phyloP scores from a whole-genome alignment of 164 flowering plant genomes.

The Buxus sempervirens region DNA sequence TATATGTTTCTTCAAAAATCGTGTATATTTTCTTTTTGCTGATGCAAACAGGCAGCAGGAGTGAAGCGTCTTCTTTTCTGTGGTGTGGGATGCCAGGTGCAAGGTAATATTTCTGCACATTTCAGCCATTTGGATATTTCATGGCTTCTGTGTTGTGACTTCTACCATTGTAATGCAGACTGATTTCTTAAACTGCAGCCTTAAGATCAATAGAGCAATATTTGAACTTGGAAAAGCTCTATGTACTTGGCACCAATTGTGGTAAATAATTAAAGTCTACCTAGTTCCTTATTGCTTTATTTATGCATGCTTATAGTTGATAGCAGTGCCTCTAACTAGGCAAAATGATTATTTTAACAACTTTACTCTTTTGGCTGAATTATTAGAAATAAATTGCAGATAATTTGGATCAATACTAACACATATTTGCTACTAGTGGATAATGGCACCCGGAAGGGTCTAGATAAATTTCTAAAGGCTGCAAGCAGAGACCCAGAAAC shows the following conservation, averaged over 20 bases:
- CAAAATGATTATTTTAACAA: too few relatives aligned
- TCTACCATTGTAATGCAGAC: slow-evolving; percentile 68
- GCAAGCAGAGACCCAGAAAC: slow-evolving; percentile 96
- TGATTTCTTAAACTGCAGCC: slow-evolving; percentile 91
- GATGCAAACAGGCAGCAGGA: slow-evolving; percentile 75
- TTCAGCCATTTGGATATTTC: slow-evolving; percentile 6
- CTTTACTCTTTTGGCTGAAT: not conserved
- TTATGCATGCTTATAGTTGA: not conserved
- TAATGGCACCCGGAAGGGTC: slow-evolving; percentile 92
- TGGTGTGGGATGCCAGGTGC: slow-evolving; percentile 99
- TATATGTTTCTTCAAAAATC: not conserved
- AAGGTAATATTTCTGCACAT: slow-evolving; percentile 46
- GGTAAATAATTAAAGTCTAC: slow-evolving; percentile 40
- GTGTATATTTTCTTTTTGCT: not conserved
- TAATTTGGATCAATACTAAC: slow-evolving; percentile 5
- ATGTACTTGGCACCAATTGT: slow-evolving; percentile 95
- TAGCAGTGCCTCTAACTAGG: not conserved
- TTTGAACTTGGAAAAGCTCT: slow-evolving; percentile 91
- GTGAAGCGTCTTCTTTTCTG: slow-evolving; percentile 96
- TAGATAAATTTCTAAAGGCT: slow-evolving; percentile 92
- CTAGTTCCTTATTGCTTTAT: slow-evolving; percentile 5
- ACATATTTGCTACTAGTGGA: slow-evolving; percentile 56
- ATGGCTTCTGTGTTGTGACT: slow-evolving; percentile 43
- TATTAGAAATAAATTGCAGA: not conserved
- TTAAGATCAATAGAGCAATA: slow-evolving; percentile 88